Evolutionary conservation across 2,329 filamentous ascomycete species (phyloP).

Genomic region (Thielaviopsis cerberus): DNA sequence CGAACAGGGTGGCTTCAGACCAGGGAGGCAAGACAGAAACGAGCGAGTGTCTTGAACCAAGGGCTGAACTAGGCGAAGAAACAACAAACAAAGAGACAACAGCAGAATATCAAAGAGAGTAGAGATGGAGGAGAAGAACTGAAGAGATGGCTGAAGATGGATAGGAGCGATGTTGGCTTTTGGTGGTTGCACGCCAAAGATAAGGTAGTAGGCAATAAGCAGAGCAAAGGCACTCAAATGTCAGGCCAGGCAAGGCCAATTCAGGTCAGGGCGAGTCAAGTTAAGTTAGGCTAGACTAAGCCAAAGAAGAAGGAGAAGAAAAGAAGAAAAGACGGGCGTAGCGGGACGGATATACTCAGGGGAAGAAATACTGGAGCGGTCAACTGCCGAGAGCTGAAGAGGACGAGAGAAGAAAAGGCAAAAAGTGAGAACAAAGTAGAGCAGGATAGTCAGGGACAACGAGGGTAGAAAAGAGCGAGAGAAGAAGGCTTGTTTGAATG

Average conservation of each 20-base stretch:
- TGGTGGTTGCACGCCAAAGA: neutral
- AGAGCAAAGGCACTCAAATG: neutral
- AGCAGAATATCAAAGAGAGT: neutral
- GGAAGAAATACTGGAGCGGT: neutral
- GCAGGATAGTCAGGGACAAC: slow-evolving; percentile 10
- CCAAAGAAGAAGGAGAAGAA: neutral
- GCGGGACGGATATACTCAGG: neutral
- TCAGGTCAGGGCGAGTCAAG: neutral
- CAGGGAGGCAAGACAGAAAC: neutral
- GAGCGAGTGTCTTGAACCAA: neutral
- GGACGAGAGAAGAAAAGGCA: slow-evolving; percentile 4
- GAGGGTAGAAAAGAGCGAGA: neutral
- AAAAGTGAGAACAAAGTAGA: slow-evolving; percentile 11
- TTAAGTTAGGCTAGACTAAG: neutral
- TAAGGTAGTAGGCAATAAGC: neutral
- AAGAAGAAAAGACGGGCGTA: neutral
- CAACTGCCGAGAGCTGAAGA: neutral
- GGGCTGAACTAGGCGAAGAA: neutral
- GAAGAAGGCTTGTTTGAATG: neutral
- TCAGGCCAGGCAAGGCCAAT: neutral
- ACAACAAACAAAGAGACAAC: slow-evolving; percentile 11
- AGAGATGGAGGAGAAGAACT: neutral
- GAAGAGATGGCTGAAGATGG: neutral
- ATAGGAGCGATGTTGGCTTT: neutral
- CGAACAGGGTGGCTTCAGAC: neutral